phyloP scores from a whole-genome alignment of 495 filamentous ascomycete species.

The Tuber borchii region DNA sequence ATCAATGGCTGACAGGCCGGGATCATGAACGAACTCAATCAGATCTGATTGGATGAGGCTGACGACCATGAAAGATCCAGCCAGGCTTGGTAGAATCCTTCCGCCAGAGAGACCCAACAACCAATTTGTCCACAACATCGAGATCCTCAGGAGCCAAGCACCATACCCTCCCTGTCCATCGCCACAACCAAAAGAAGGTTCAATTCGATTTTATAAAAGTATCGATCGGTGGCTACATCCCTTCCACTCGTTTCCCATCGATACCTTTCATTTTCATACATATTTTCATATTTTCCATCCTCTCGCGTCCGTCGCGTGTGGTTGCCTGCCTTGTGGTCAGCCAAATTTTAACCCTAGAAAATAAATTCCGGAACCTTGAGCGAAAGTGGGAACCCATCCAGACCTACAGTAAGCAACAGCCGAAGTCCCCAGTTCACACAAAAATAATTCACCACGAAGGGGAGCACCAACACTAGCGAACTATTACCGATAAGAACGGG shows the following conservation, averaged over 20 bases:
- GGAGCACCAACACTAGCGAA: conserved; percentile 8
- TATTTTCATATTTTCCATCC: conserved; percentile 22
- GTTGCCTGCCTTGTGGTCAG: conserved; percentile 30
- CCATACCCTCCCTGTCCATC: neutral
- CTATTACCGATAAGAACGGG: conserved; percentile 18
- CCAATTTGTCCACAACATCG: neutral
- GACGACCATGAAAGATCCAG: neutral
- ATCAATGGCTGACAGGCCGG: neutral
- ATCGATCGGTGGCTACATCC: conserved; percentile 22
- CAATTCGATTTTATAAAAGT: conserved; percentile 25
- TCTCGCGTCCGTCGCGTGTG: conserved; percentile 32
- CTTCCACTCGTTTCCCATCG: conserved; percentile 19
- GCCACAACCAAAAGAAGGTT: neutral
- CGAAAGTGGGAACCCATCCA: conserved; percentile 12
- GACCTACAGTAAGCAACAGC: conserved; percentile 13
- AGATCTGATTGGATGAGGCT: neutral
- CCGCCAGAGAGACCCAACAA: neutral
- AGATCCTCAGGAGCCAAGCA: conserved; percentile 7
- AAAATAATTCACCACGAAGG: conserved; percentile 7
- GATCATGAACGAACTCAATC: neutral
- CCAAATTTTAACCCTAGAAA: conserved; percentile 17
- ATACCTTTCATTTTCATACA: conserved; percentile 30
- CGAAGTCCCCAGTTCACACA: conserved; percentile 14
- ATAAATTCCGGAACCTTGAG: conserved; percentile 8
- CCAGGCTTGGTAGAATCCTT: neutral